phyloP scores from a whole-genome alignment of 345 rosid species.

The Isatis tinctoria region DNA sequence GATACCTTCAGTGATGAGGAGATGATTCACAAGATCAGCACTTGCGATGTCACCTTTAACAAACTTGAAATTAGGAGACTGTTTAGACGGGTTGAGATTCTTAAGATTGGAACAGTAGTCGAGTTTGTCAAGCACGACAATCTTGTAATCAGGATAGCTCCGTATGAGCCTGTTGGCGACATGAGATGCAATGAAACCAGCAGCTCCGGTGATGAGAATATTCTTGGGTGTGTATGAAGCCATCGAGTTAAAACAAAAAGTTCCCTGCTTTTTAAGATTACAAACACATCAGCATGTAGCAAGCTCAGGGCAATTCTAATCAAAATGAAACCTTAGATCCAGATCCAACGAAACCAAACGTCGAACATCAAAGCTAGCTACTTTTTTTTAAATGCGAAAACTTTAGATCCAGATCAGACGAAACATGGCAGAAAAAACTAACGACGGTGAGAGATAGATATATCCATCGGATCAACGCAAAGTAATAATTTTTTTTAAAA shows the following conservation, averaged over 20 bases:
- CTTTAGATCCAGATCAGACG: neutral
- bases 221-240: slow-evolving; percentile 64
- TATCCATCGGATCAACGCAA: neutral
- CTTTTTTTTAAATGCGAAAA: neutral
- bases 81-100: slow-evolving; percentile 61
- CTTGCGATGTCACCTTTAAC: slow-evolving; percentile 85
- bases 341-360: slow-evolving; percentile 4
- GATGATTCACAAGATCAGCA: slow-evolving; percentile 86
- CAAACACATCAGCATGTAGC: slow-evolving; percentile 6
- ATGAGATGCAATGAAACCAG: slow-evolving; percentile 87
- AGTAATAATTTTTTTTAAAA: neutral
- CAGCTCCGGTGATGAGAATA: slow-evolving; percentile 86
- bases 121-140: slow-evolving; percentile 85
- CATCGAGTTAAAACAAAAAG: slow-evolving; percentile 14
- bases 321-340: neutral
- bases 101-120: slow-evolving; percentile 86
- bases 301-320: neutral
- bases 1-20: slow-evolving; percentile 76
- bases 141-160: slow-evolving; percentile 76
- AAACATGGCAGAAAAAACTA: neutral
- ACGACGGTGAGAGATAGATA: neutral
- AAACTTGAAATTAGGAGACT: slow-evolving; percentile 74
- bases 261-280: neutral
- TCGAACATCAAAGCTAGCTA: neutral
- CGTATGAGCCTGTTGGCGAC: slow-evolving; percentile 70